Percentiles rank a stretch among this genome's conserved stretches.
phyloP scores from a whole-genome alignment of 2,329 filamentous ascomycete species.

The Trematosphaeria pertusa region DNA sequence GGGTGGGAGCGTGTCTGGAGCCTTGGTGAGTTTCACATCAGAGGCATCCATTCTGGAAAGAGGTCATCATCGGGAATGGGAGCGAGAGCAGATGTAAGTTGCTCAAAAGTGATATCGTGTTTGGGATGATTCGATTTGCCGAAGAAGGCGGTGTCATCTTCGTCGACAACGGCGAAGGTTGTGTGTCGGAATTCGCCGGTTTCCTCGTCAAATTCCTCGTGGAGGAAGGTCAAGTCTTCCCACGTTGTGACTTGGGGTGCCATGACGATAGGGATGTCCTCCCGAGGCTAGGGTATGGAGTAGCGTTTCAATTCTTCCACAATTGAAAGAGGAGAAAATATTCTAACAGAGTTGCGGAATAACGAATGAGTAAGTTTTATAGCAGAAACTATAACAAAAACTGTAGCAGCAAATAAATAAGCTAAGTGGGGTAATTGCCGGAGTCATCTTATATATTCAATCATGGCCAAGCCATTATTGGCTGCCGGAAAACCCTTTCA shows the following conservation, averaged over 20 bases:
- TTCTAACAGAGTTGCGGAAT: too few species aligned
- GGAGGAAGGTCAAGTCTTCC: constrained; percentile 1
- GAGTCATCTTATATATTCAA: background rate
- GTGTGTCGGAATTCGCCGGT: constrained; percentile 6
- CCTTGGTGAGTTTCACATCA: constrained; percentile 5
- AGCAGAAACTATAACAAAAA: too few species aligned
- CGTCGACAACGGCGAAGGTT: constrained; percentile 9
- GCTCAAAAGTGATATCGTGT: constrained; percentile 2
- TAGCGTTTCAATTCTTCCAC: background rate
- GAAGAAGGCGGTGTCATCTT: constrained; percentile 10
- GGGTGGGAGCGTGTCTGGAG: constrained; percentile 1
- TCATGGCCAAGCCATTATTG: background rate
- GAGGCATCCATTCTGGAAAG: constrained; percentile 2
- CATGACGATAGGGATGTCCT: constrained; percentile 1
- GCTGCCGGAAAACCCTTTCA: background rate
- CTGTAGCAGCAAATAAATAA: background rate
- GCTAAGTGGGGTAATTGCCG: background rate
- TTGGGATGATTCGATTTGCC: constrained; percentile 6
- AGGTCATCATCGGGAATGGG: constrained; percentile 10
- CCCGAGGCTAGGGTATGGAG: background rate
- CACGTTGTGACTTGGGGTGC: constrained; percentile 2
- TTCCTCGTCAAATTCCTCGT: constrained; percentile 1
- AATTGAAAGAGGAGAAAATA: background rate
- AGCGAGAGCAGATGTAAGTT: constrained; percentile 3
- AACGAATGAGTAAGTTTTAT: too few species aligned